Evolutionary conservation across 345 rosid species (phyloP).

Genomic region (Gossypium australe): DNA sequence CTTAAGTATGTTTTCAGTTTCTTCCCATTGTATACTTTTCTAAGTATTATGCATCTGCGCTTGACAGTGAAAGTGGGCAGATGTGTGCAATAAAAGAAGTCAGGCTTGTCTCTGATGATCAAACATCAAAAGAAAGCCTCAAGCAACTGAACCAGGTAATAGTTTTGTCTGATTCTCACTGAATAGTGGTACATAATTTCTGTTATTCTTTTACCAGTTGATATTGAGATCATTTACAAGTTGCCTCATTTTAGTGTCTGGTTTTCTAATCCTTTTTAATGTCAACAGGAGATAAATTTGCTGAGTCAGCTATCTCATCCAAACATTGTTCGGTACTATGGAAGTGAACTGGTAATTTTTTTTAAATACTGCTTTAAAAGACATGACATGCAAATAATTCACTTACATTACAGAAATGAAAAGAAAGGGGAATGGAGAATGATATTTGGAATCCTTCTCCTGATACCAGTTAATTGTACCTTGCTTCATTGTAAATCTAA

Average conservation of each 20-base stretch:
- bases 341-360: conserved; percentile 82
- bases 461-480: conserved; percentile 15
- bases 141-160: conserved; percentile 90
- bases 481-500: conserved; percentile 15
- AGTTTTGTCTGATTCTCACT: conserved; percentile 4
- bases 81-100: conserved; percentile 99
- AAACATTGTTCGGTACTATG: conserved; percentile 88
- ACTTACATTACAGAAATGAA: neutral
- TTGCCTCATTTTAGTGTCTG: neutral
- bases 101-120: conserved; percentile 71
- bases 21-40: conserved; percentile 10
- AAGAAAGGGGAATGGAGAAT: neutral
- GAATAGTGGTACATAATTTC: neutral
- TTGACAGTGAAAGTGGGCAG: conserved; percentile 71
- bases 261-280: conserved; percentile 15
- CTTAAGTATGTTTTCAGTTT: neutral
- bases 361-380: neutral
- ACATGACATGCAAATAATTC: neutral
- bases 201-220: neutral
- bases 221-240: neutral
- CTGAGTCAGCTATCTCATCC: conserved; percentile 80
- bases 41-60: conserved; percentile 9
- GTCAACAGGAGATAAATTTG: conserved; percentile 83
- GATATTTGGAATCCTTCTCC: neutral
- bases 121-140: conserved; percentile 72